These are phyloP conservation scores for Hypsizygus marmoreus DNA, from an alignment of 768 basidiomycete genomes.

Conservation along the genomic window DNA sequence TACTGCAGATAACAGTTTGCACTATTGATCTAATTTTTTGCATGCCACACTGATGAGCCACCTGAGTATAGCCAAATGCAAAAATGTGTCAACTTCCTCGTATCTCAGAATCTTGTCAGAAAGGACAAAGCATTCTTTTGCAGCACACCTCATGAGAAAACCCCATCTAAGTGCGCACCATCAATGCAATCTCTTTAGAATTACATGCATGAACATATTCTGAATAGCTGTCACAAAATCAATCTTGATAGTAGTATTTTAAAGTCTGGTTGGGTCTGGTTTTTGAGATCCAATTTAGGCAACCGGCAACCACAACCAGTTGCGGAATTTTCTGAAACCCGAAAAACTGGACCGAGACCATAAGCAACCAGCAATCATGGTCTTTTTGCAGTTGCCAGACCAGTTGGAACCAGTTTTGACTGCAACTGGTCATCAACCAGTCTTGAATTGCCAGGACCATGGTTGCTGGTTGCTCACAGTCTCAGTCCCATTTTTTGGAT, in stretches of 20 bases:
- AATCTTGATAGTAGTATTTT: conserved; percentile 24
- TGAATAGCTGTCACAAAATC: conserved; percentile 26
- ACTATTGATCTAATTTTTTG: background rate
- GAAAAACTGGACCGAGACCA: no score
- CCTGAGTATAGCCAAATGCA: conserved; percentile 22
- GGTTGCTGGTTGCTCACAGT: no score
- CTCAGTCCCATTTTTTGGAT: no score
- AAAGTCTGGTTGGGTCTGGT: conserved; percentile 3
- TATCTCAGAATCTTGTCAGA: conserved; percentile 15
- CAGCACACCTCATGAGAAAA: conserved; percentile 12
- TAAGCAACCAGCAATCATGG: no score
- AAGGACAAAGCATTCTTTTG: conserved; percentile 19
- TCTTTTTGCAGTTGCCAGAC: no score
- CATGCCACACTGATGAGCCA: background rate
- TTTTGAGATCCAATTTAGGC: no score
- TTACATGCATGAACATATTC: background rate
- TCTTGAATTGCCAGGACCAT: no score
- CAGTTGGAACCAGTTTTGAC: no score
- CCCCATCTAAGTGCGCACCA: conserved; percentile 19
- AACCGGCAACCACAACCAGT: conserved; percentile 29
- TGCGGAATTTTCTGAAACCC: conserved; percentile 34
- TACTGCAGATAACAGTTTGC: conserved; percentile 26
- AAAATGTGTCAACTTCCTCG: conserved; percentile 18
- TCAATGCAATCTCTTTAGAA: background rate
- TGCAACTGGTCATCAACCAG: no score